These are phyloP conservation scores for Cyathus striatus DNA, from an alignment of 768 basidiomycete genomes.

Conservation along the genomic window DNA sequence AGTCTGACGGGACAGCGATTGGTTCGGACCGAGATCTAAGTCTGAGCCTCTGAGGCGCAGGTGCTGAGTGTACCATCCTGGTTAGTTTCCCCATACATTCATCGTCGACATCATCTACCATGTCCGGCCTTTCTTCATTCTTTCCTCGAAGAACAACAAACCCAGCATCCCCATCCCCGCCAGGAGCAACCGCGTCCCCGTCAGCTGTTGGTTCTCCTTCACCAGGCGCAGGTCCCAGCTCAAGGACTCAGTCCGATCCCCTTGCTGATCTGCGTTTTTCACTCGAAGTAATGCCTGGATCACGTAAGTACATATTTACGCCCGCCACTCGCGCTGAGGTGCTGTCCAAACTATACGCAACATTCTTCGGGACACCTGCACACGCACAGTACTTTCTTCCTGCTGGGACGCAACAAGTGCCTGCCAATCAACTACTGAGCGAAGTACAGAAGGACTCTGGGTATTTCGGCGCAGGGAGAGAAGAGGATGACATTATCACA, in stretches of 20 bases:
- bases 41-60: too few species aligned
- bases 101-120: too few species aligned
- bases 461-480: constrained; percentile 55
- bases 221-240: constrained; percentile 12
- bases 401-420: constrained; percentile 54
- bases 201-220: too few species aligned
- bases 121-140: too few species aligned
- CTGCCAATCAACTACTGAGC: constrained; percentile 59
- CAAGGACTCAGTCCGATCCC: constrained; percentile 38
- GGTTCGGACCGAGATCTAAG: too few species aligned
- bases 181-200: too few species aligned
- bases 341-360: constrained; percentile 73
- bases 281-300: constrained; percentile 77
- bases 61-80: too few species aligned
- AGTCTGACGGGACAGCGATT: too few species aligned
- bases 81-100: too few species aligned
- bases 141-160: too few species aligned
- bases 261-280: constrained; percentile 70
- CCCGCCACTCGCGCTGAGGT: constrained; percentile 74
- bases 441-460: constrained; percentile 61
- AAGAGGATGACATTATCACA: constrained; percentile 47
- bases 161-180: too few species aligned
- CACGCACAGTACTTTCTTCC: constrained; percentile 76
- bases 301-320: constrained; percentile 73
- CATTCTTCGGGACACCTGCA: constrained; percentile 76